A percentile compares a stretch with the other conserved stretches of the same genome.
Conservation (phyloP, 164 flowering plant genomes). For the Berberis vulgaris region DNA sequence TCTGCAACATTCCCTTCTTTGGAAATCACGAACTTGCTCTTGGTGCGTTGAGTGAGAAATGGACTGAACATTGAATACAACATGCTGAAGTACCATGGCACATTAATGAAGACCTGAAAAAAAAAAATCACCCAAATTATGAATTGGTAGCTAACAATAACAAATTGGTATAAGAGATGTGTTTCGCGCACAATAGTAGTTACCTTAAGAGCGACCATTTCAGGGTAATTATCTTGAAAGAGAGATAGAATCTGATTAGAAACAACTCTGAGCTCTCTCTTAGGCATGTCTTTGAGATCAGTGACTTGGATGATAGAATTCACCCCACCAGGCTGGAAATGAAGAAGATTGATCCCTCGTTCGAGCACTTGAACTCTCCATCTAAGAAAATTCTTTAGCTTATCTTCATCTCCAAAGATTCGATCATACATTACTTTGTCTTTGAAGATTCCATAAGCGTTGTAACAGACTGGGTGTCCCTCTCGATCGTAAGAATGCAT, state of each 20-base stretch:
- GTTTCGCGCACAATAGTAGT: not conserved
- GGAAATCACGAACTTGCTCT: slow-evolving; percentile 92
- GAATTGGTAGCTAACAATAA: not conserved
- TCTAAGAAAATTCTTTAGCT: slow-evolving; percentile 63
- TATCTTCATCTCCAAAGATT: slow-evolving; percentile 83
- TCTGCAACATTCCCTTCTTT: slow-evolving; percentile 83
- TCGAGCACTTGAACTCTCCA: slow-evolving; percentile 98
- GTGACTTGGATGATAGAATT: slow-evolving; percentile 87
- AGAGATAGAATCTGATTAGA: slow-evolving; percentile 77
- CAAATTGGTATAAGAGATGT: not conserved
- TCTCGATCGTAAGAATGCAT: slow-evolving; percentile 66
- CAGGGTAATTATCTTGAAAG: slow-evolving; percentile 97
- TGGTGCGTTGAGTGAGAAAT: slow-evolving; percentile 85
- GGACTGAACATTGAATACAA: slow-evolving; percentile 90
- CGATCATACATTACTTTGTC: slow-evolving; percentile 84
- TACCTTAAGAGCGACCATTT: slow-evolving; percentile 95
- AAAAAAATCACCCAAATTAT: not conserved
- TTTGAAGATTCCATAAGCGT: slow-evolving; percentile 82
- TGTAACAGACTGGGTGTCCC: slow-evolving; percentile 93
- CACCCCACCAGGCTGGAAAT: slow-evolving; percentile 87
- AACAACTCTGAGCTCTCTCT: slow-evolving; percentile 87
- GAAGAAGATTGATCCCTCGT: slow-evolving; percentile 58
- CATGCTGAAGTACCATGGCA: slow-evolving; percentile 88
- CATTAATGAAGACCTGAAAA: slow-evolving; percentile 75
- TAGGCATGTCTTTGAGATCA: slow-evolving; percentile 95